These are phyloP conservation scores for Coemansia javaensis DNA, from an alignment of 192 early-diverging fungal genomes.

Conservation along the genomic window DNA sequence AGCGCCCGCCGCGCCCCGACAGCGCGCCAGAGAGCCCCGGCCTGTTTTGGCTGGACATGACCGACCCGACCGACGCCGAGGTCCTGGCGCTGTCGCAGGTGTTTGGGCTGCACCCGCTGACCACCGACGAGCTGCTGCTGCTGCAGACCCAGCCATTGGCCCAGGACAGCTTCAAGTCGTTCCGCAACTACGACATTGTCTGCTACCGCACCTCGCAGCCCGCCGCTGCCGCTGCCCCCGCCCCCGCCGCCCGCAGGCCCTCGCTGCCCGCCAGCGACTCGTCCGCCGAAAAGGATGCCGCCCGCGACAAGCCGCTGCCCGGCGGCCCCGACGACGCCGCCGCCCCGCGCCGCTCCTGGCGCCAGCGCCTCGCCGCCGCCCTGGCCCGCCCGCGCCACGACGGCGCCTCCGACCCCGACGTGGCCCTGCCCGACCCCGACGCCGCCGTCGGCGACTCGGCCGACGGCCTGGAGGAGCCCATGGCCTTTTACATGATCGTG, in stretches of 20 bases:
- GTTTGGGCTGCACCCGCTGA: slow-evolving; percentile 85
- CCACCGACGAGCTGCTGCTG: slow-evolving; percentile 77
- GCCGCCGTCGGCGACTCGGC: too few species aligned
- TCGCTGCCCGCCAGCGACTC: too few species aligned
- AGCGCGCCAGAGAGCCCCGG: slow-evolving; percentile 16
- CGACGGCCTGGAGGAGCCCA: slow-evolving; percentile 30
- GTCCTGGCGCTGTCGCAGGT: slow-evolving; percentile 58
- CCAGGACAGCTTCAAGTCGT: slow-evolving; percentile 87
- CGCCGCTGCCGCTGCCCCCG: background rate
- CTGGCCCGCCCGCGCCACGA: background rate
- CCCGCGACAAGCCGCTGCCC: too few species aligned
- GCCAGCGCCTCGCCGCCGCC: too few species aligned
- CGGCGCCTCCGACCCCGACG: background rate
- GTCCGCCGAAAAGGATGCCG: too few species aligned
- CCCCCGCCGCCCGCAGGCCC: background rate
- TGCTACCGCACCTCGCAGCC: slow-evolving; percentile 58
- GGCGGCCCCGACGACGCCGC: too few species aligned
- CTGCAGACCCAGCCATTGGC: slow-evolving; percentile 61
- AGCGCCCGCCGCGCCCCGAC: too few species aligned
- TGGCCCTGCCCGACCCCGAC: background rate
- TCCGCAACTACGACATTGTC: slow-evolving; percentile 84
- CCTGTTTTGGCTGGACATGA: slow-evolving; percentile 67
- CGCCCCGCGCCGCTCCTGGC: too few species aligned
- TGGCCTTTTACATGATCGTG: slow-evolving; percentile 45
- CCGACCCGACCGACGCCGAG: slow-evolving; percentile 58